Evolutionary conservation across 768 basidiomycete species (phyloP).

Genomic region (Pholiota conissans): DNA sequence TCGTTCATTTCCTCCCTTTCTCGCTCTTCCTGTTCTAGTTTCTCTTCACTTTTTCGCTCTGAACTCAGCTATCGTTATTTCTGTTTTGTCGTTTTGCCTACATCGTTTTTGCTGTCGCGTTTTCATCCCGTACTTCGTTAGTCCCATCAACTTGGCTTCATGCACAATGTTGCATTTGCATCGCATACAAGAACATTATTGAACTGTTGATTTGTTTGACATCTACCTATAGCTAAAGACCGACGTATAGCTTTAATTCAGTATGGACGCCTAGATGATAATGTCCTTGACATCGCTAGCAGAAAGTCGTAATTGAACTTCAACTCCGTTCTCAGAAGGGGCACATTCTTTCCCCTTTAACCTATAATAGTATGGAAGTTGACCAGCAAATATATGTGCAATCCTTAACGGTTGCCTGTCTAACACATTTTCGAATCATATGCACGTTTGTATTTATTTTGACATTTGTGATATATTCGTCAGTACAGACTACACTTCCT

Average conservation of each 20-base stretch:
- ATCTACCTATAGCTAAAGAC: no score
- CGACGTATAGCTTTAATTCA: no score
- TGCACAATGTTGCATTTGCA: neutral
- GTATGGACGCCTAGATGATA: no score
- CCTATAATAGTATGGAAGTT: no score
- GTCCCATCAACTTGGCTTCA: neutral
- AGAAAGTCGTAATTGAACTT: neutral
- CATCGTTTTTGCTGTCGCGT: constrained; percentile 1
- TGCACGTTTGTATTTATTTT: no score
- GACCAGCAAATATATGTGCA: no score
- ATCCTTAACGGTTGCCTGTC: no score
- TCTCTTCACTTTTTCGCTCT: neutral
- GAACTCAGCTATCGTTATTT: neutral
- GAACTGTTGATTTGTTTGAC: no score
- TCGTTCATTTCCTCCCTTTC: neutral
- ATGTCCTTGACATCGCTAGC: neutral
- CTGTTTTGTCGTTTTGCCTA: neutral
- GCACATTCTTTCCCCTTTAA: no score
- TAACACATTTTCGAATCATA: no score
- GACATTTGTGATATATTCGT: no score
- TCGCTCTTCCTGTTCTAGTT: neutral
- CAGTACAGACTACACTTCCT: constrained; percentile 56
- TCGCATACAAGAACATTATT: neutral
- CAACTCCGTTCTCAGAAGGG: neutral
- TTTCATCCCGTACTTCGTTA: neutral